Conservation (phyloP, 352 stramenopile genomes). For the Globisporangium viniferum region DNA sequence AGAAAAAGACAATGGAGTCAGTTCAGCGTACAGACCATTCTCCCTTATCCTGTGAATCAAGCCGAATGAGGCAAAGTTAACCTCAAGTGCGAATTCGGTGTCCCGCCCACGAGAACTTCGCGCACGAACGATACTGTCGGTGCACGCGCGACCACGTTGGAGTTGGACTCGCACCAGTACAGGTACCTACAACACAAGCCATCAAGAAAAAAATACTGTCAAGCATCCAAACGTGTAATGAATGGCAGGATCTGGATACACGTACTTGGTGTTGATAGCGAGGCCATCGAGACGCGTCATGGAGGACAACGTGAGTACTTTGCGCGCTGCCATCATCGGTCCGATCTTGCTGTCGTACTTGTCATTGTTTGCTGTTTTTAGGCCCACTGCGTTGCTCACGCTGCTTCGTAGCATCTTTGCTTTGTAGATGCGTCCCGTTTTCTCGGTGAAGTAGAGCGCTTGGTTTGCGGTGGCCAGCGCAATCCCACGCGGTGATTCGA, state of each 20-base stretch:
- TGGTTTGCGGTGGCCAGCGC: constrained; percentile 29
- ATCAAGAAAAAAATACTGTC: constrained; percentile 1
- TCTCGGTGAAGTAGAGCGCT: constrained; percentile 68
- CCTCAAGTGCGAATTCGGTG: constrained; percentile 52
- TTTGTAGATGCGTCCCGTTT: constrained; percentile 57
- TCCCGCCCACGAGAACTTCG: constrained; percentile 48
- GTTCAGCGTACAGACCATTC: too few species aligned
- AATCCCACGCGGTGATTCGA: constrained; percentile 54
- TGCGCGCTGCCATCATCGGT: constrained; percentile 18
- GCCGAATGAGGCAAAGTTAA: constrained; percentile 11
- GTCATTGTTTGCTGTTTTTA: background rate
- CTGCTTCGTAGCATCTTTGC: constrained; percentile 16
- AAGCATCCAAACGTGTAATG: background rate
- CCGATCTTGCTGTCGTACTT: constrained; percentile 6
- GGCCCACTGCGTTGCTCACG: background rate
- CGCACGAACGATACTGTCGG: constrained; percentile 39
- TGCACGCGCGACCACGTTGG: constrained; percentile 54
- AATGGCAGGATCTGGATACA: background rate
- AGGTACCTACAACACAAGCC: constrained; percentile 31
- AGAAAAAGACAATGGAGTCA: background rate
- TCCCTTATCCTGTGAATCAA: background rate
- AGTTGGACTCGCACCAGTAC: constrained; percentile 74
- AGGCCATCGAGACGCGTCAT: constrained; percentile 58
- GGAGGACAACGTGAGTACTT: constrained; percentile 40
- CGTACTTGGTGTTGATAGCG: constrained; percentile 50